Percentiles rank a stretch among this genome's conserved stretches.
phyloP scores from a whole-genome alignment of 805 yeast genomes.

The Scheffersomyces stipitis region DNA sequence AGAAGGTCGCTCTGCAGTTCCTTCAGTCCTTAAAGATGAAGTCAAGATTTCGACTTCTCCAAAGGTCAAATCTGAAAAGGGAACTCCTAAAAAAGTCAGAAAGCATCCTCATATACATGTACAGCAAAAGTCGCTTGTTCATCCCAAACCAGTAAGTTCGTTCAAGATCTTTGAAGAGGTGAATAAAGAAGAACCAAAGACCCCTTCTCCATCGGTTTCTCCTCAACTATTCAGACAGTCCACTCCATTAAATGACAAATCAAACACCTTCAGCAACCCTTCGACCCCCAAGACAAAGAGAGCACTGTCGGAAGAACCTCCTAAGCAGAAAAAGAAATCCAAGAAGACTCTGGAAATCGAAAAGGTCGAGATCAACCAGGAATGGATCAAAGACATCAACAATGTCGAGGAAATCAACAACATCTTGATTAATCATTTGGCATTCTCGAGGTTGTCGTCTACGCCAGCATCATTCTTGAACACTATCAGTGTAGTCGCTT shows the following conservation, averaged over 20 bases:
- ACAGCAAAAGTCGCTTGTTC: neutral
- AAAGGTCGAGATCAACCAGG: conserved; percentile 27
- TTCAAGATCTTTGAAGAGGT: conserved; percentile 14
- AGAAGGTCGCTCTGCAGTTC: neutral
- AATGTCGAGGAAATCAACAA: conserved; percentile 57
- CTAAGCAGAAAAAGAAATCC: conserved; percentile 17
- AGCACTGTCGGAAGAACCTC: conserved; percentile 38
- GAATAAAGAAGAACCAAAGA: conserved; percentile 2
- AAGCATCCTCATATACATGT: conserved; percentile 4
- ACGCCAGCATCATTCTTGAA: conserved; percentile 77
- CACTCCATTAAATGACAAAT: conserved; percentile 27
- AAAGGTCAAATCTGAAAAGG: neutral
- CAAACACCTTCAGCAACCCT: conserved; percentile 20
- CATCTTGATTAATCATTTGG: conserved; percentile 77
- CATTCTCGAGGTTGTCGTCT: conserved; percentile 84
- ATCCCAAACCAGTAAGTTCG: neutral
- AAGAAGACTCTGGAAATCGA: conserved; percentile 25
- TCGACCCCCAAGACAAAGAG: conserved; percentile 20
- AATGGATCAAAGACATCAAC: conserved; percentile 23
- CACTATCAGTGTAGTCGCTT: conserved; percentile 57
- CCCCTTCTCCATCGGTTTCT: conserved; percentile 4
- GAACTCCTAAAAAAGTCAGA: neutral
- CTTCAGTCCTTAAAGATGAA: neutral
- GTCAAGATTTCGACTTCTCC: neutral
- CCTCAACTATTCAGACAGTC: conserved; percentile 11